These are phyloP conservation scores for Suhomyces xylopsoci DNA, from an alignment of 805 yeast genomes.

Conservation along the genomic window DNA sequence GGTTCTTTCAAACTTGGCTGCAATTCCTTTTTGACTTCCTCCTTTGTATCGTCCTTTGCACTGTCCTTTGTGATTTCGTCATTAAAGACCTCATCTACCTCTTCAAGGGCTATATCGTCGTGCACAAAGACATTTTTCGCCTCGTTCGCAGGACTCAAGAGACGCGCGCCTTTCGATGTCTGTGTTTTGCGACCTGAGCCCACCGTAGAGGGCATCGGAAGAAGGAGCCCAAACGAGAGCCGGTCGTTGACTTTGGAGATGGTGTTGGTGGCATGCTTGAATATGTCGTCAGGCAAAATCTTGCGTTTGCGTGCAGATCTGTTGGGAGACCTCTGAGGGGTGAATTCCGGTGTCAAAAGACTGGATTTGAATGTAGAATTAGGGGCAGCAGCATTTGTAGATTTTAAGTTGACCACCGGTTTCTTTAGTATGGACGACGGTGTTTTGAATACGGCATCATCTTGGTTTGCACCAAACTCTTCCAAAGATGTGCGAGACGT, in stretches of 20 bases:
- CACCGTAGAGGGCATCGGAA: conserved; percentile 38
- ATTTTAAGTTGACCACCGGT: conserved; percentile 1
- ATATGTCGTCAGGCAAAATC: conserved; percentile 14
- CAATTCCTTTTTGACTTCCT: not conserved
- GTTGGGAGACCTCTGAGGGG: conserved; percentile 31
- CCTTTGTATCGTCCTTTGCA: not conserved
- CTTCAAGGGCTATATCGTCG: conserved; percentile 25
- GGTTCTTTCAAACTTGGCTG: conserved; percentile 11
- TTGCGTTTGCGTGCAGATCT: conserved; percentile 15
- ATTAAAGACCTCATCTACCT: conserved; percentile 11
- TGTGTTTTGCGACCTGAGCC: conserved; percentile 33
- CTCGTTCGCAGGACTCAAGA: conserved; percentile 15
- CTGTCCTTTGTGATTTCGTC: not conserved
- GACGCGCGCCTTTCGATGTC: conserved; percentile 6
- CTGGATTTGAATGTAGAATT: not conserved
- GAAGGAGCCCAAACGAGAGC: conserved; percentile 24
- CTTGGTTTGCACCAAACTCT: not conserved
- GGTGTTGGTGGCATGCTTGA: conserved; percentile 8
- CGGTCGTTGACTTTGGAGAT: conserved; percentile 4
- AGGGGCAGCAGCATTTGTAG: not conserved
- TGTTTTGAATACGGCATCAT: conserved; percentile 4
- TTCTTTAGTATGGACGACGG: conserved; percentile 7
- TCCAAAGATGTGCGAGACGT: not conserved
- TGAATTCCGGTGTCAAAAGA: conserved; percentile 29
- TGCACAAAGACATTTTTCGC: conserved; percentile 15